These are phyloP conservation scores for Saprolegnia parasitica DNA, from an alignment of 352 stramenopile species.

Conservation along the genomic window DNA sequence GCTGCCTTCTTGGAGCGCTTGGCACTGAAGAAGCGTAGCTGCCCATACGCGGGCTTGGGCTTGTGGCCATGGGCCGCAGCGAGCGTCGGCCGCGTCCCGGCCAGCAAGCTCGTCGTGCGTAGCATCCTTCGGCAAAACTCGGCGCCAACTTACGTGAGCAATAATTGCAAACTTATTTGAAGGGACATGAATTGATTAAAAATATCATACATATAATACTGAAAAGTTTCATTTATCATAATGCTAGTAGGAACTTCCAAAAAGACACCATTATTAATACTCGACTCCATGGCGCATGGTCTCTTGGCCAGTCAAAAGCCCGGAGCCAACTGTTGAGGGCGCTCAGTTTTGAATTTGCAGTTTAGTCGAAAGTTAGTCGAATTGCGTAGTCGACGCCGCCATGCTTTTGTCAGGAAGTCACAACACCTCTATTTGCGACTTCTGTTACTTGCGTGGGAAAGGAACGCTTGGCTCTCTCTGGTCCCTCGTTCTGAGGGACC, in stretches of 20 bases:
- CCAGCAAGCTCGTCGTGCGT: background rate
- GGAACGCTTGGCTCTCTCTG: conserved; percentile 20
- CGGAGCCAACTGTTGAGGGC: background rate
- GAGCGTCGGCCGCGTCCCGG: no score
- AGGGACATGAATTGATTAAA: background rate
- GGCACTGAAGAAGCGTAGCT: background rate
- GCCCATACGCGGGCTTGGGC: no score
- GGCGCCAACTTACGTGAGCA: background rate
- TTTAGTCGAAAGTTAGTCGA: background rate
- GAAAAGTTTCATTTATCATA: background rate
- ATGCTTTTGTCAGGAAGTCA: conserved; percentile 29
- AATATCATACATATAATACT: no score
- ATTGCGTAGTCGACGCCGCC: background rate
- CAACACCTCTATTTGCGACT: conserved; percentile 18
- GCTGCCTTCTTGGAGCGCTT: background rate
- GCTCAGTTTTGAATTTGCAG: conserved; percentile 23
- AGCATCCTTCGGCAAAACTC: background rate
- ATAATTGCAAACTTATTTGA: background rate
- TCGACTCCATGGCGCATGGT: background rate
- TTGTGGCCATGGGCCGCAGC: background rate
- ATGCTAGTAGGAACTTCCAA: background rate
- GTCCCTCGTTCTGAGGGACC: conserved; percentile 25
- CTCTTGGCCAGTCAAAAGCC: conserved; percentile 13
- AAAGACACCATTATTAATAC: background rate
- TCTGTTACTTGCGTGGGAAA: conserved; percentile 29